Evolutionary conservation across 495 filamentous ascomycete genomes (phyloP), one percentile per base, ranked within the genome.

Genomic region (Penicillium canescens): DNA sequence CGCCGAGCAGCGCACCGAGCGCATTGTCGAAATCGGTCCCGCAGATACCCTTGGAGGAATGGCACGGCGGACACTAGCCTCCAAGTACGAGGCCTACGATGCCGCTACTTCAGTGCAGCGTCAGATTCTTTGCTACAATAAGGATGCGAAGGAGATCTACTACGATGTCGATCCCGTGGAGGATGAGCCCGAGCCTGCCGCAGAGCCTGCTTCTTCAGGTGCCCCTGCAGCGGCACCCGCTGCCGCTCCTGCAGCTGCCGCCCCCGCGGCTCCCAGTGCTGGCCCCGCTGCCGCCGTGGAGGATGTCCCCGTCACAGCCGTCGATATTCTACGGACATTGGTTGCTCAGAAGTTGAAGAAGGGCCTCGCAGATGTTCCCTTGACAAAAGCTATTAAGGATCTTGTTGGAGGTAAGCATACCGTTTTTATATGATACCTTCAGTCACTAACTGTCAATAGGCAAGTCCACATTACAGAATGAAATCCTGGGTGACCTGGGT

Each of bases 301-400:
- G 21, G 94, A 98, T 78, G 86, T 75, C 4, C 92, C 90, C 3
- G 86, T 98, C 10, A 83, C 86, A 46, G 94, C 94, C 0, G 81
- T 94, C 4, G 94, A 98, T 62, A 85, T 98, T 46, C 83, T 99
- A 42, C 81, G 94, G 67, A 81, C 92, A 16, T 73, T 99, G 55
- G 88, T 99, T 55, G 94, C 94, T n/a, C 94, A 99, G 73, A 99
- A 99, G 74, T 77, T 99, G 56, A 99, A 98, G 84, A 99, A 99
- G 78, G 77, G 87, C 11, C 69, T 96, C 45, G 61, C 84, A 24
- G 94, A 99, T 57, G 87, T 99, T 53, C 95, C 95, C 36, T 72
- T 98, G 59, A 90, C 84, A 75, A 99, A 98, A 72, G 95, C 95
- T 14, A 96, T 99, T 75, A 99, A 99, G 69, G 94, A 99, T 77